Conservation (phyloP, 140 eudicot species). For the Ambrosia hybrid region DNA sequence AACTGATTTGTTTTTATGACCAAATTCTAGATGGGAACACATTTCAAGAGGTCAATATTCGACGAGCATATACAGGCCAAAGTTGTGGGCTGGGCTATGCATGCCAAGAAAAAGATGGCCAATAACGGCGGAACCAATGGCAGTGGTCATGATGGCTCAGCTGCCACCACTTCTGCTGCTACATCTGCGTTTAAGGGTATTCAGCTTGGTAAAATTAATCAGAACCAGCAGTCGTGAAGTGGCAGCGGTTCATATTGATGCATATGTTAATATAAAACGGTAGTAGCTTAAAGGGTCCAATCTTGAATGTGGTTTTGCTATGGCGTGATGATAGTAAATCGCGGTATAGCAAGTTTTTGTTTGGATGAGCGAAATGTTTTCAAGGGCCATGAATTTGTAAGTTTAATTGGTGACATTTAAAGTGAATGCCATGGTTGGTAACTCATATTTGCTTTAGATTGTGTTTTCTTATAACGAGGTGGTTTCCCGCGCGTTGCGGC, state of each 20-base stretch:
- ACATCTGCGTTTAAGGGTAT: constrained; percentile 34
- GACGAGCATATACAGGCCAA: constrained; percentile 59
- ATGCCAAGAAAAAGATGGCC: constrained; percentile 49
- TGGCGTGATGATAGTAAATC: constrained; percentile 14
- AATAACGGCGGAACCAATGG: constrained; percentile 24
- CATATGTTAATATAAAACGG: constrained; percentile 28
- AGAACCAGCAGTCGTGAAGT: constrained; percentile 28
- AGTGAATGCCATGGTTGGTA: constrained; percentile 12
- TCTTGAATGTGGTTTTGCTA: constrained; percentile 23
- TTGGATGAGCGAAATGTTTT: neutral
- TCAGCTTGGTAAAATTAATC: constrained; percentile 38
- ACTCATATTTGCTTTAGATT: neutral
- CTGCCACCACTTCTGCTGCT: constrained; percentile 4
- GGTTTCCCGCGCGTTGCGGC: no score
- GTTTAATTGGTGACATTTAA: constrained; percentile 11
- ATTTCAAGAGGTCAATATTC: constrained; percentile 57
- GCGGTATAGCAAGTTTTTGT: constrained; percentile 11
- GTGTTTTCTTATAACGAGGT: neutral
- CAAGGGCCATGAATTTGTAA: neutral
- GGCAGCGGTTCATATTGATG: neutral
- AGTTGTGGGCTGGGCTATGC: constrained; percentile 50
- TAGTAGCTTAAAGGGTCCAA: neutral
- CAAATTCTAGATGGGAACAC: constrained; percentile 60
- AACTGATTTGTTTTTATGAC: neutral
- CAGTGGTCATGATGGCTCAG: constrained; percentile 36